A percentile compares a stretch with the other conserved stretches of the same genome.
Evolutionary conservation across 768 basidiomycete species (phyloP).

Genomic region (Panellus pusillus): DNA sequence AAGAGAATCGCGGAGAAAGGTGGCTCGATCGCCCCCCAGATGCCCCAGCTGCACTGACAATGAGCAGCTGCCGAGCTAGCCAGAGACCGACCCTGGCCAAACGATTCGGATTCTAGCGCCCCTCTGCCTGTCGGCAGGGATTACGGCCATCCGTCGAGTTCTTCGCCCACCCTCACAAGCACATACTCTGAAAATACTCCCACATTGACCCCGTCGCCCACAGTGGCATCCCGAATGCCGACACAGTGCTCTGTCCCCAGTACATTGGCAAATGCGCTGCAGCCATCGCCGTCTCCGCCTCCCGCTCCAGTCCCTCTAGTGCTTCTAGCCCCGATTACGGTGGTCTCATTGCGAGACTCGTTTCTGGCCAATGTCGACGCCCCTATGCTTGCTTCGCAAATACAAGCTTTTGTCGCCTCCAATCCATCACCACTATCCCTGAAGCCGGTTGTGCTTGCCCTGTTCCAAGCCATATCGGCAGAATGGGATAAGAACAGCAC

Average conservation of each 20-base stretch:
- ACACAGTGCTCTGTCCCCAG: constrained; percentile 10
- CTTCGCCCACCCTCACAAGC: constrained; percentile 33
- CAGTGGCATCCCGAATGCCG: constrained; percentile 13
- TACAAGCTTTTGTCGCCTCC: constrained; percentile 47
- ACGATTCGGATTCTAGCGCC: neutral
- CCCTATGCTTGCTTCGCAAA: constrained; percentile 51
- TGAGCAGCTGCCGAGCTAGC: constrained; percentile 3
- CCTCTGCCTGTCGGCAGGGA: neutral
- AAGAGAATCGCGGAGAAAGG: constrained; percentile 56
- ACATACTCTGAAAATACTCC: constrained; percentile 39
- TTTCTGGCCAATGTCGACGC: constrained; percentile 50
- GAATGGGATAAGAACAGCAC: constrained; percentile 26
- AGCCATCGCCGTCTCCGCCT: constrained; percentile 23
- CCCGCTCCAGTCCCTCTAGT: constrained; percentile 22
- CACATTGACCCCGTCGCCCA: constrained; percentile 12
- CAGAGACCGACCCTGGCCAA: constrained; percentile 5
- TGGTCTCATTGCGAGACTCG: constrained; percentile 43
- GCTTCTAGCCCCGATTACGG: constrained; percentile 22
- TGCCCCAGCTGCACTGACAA: constrained; percentile 5
- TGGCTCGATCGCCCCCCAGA: constrained; percentile 21
- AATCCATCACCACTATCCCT: constrained; percentile 53
- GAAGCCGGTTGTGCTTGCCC: constrained; percentile 47
- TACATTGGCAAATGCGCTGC: constrained; percentile 19
- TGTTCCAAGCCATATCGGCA: constrained; percentile 53
- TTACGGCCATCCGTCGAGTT: constrained; percentile 17